These are phyloP conservation scores for Flaveria bidentis DNA, from an alignment of 129 eudicot genomes.

Conservation along the genomic window DNA sequence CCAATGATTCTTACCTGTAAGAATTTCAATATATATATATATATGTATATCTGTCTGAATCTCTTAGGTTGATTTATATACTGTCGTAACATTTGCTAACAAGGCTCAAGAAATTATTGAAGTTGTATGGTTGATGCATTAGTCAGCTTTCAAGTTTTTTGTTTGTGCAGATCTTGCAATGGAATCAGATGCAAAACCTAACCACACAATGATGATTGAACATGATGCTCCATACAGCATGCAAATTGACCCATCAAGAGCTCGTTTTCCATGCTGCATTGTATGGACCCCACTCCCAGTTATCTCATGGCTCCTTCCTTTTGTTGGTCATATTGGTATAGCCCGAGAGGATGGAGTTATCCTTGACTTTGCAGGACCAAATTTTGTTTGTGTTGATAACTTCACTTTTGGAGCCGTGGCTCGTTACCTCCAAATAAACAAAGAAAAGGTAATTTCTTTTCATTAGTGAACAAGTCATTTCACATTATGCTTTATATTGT, in stretches of 20 bases:
- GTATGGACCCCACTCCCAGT: constrained; percentile 97
- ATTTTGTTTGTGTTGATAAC: constrained; percentile 89
- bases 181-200: constrained; percentile 56
- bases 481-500: background rate
- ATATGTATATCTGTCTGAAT: background rate
- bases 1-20: background rate
- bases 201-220: constrained; percentile 56
- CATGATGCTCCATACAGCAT: constrained; percentile 32
- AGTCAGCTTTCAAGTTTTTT: background rate
- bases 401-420: constrained; percentile 85
- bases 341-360: constrained; percentile 94
- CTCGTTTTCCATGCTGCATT: constrained; percentile 84
- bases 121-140: constrained; percentile 2
- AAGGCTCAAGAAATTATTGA: background rate
- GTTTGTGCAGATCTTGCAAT: constrained; percentile 40
- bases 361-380: constrained; percentile 93
- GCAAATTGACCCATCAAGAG: constrained; percentile 69
- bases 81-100: background rate
- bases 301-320: constrained; percentile 89
- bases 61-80: background rate
- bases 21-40: background rate
- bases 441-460: constrained; percentile 56
- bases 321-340: constrained; percentile 84
- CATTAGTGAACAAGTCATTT: background rate
- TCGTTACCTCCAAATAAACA: constrained; percentile 65